A percentile compares a stretch with the other conserved stretches of the same genome.
Evolutionary conservation across 140 eudicot genomes (phyloP).

Genomic region (Anethum foeniculum): DNA sequence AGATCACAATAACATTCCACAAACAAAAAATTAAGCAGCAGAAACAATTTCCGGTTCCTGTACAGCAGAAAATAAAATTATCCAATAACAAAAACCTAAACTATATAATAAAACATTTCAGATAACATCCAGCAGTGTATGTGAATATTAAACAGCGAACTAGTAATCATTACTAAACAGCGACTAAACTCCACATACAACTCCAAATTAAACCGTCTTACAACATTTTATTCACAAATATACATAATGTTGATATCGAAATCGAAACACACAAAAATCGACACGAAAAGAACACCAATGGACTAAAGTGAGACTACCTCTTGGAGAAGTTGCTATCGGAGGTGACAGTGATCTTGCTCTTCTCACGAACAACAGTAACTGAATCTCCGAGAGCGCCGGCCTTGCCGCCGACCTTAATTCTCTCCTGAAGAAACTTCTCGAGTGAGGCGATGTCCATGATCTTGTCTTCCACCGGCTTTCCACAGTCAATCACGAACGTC

Average conservation of each 20-base stretch:
- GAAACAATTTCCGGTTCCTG: neutral
- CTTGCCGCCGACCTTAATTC: constrained; percentile 73
- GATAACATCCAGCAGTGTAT: neutral
- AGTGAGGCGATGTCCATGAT: constrained; percentile 72
- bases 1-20: neutral
- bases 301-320: constrained; percentile 22
- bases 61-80: neutral
- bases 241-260: neutral
- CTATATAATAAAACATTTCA: neutral
- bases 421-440: constrained; percentile 72
- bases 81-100: neutral
- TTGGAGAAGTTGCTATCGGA: constrained; percentile 56
- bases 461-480: constrained; percentile 83
- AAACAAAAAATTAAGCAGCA: neutral
- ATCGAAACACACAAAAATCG: neutral
- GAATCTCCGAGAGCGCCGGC: constrained; percentile 76
- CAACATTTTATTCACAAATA: neutral
- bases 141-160: neutral
- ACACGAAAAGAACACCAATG: neutral
- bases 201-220: neutral
- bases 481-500: constrained; percentile 56
- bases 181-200: neutral
- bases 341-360: constrained; percentile 67
- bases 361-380: constrained; percentile 56
- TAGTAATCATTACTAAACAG: neutral